phyloP scores from a whole-genome alignment of 2,329 filamentous ascomycete genomes.

The Fusarium sp. region DNA sequence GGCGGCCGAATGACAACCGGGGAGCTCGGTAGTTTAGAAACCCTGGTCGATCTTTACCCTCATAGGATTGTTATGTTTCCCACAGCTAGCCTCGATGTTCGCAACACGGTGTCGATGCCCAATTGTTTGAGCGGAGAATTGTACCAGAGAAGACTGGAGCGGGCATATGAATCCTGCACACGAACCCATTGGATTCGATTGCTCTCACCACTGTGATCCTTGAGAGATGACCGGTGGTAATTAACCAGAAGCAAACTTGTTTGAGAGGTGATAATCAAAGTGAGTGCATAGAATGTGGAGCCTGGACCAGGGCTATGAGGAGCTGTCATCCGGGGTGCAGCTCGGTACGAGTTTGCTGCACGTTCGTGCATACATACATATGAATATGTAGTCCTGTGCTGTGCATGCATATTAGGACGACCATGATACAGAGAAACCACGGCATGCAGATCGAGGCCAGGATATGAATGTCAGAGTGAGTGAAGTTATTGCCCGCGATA shows the following conservation, averaged over 20 bases:
- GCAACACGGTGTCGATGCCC: conserved; percentile 8
- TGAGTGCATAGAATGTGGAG: conserved; percentile 38
- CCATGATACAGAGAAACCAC: neutral
- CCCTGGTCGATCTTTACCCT: conserved; percentile 22
- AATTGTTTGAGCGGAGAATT: conserved; percentile 13
- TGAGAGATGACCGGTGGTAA: conserved; percentile 1
- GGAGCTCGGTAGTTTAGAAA: conserved; percentile 17
- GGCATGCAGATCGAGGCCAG: neutral
- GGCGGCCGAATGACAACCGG: conserved; percentile 15
- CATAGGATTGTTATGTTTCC: conserved; percentile 8
- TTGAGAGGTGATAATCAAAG: conserved; percentile 38
- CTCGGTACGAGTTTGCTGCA: conserved; percentile 18
- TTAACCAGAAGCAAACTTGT: conserved; percentile 27
- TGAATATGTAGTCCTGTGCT: neutral
- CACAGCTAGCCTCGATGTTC: neutral
- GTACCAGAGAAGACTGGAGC: neutral
- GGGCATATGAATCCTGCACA: neutral
- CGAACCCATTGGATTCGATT: neutral
- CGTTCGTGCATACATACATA: neutral
- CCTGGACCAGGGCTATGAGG: conserved; percentile 15
- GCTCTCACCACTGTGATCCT: neutral
- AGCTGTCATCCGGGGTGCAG: conserved; percentile 43
- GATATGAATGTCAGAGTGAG: neutral
- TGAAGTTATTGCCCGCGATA: neutral
- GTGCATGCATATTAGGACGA: conserved; percentile 22